Evolutionary conservation across 2,329 filamentous ascomycete species (phyloP).

Genomic region (Aspergillus texensis): DNA sequence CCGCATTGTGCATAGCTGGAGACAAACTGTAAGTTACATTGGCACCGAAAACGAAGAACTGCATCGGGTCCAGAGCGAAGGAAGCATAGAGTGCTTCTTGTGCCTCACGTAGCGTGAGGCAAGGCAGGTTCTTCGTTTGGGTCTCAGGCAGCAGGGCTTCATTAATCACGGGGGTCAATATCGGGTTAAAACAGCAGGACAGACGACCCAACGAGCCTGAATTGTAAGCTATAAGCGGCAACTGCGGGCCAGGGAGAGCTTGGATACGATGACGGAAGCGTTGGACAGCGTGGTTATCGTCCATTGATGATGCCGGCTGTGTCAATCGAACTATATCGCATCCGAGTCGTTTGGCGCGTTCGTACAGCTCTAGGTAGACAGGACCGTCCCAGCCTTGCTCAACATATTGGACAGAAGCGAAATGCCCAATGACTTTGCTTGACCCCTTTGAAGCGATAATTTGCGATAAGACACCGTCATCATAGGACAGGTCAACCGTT

Average conservation of each 20-base stretch:
- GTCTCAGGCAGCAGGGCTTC: constrained; percentile 49
- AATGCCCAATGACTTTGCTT: constrained; percentile 65
- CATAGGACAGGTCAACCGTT: constrained; percentile 63
- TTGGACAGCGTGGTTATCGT: constrained; percentile 65
- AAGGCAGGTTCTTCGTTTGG: constrained; percentile 48
- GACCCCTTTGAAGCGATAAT: constrained; percentile 56
- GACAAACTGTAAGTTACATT: constrained; percentile 73
- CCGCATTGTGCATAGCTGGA: constrained; percentile 76
- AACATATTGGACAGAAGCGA: constrained; percentile 46
- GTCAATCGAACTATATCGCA: constrained; percentile 66
- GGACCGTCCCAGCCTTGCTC: constrained; percentile 59
- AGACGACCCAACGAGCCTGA: constrained; percentile 64
- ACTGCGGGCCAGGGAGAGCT: constrained; percentile 43
- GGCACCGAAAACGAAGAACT: constrained; percentile 74
- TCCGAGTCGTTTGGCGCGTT: constrained; percentile 58
- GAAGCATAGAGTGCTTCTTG: constrained; percentile 68
- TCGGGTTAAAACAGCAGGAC: constrained; percentile 68
- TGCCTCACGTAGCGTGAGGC: constrained; percentile 64
- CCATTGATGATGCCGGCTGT: constrained; percentile 58
- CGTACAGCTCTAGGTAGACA: constrained; percentile 60
- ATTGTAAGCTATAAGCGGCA: constrained; percentile 67
- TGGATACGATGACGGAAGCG: constrained; percentile 56
- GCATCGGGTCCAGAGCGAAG: constrained; percentile 69
- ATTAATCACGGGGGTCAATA: constrained; percentile 64
- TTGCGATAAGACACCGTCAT: constrained; percentile 53